Conservation (phyloP, 345 rosid genomes). For the Acer campestre region DNA sequence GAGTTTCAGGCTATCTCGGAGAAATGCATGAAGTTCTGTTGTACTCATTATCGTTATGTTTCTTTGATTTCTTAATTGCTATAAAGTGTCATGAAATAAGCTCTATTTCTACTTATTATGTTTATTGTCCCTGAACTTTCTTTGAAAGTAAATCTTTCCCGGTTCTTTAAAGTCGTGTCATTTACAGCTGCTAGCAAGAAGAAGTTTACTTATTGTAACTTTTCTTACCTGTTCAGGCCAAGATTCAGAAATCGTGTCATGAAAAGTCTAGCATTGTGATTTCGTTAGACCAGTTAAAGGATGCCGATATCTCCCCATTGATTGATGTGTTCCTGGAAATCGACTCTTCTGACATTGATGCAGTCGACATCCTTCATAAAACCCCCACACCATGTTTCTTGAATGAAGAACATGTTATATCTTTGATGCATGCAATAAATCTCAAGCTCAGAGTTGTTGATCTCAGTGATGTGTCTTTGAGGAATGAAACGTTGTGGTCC, state of each 20-base stretch:
- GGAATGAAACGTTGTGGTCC: constrained; percentile 40
- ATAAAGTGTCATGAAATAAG: neutral
- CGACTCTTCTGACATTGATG: constrained; percentile 36
- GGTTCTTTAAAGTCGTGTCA: neutral
- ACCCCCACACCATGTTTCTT: constrained; percentile 22
- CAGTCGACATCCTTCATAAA: constrained; percentile 37
- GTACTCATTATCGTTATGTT: too few relatives aligned
- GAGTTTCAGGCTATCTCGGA: neutral
- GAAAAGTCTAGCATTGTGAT: constrained; percentile 36
- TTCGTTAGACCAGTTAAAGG: constrained; percentile 38
- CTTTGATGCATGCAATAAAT: constrained; percentile 37
- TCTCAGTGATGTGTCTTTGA: constrained; percentile 33
- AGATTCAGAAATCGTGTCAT: constrained; percentile 25
- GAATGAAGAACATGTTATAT: constrained; percentile 37
- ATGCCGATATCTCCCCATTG: constrained; percentile 40
- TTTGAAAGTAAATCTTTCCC: neutral
- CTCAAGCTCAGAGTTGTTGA: constrained; percentile 43
- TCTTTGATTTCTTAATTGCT: neutral
- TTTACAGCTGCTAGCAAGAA: neutral
- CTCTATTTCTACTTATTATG: neutral
- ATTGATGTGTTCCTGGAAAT: constrained; percentile 34
- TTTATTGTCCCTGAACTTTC: neutral
- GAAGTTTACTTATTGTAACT: neutral
- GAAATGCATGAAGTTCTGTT: neutral
- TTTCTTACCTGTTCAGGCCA: constrained; percentile 37